These are phyloP conservation scores for Xylaria sp. DNA, from an alignment of 2,329 filamentous ascomycete species.

Conservation along the genomic window DNA sequence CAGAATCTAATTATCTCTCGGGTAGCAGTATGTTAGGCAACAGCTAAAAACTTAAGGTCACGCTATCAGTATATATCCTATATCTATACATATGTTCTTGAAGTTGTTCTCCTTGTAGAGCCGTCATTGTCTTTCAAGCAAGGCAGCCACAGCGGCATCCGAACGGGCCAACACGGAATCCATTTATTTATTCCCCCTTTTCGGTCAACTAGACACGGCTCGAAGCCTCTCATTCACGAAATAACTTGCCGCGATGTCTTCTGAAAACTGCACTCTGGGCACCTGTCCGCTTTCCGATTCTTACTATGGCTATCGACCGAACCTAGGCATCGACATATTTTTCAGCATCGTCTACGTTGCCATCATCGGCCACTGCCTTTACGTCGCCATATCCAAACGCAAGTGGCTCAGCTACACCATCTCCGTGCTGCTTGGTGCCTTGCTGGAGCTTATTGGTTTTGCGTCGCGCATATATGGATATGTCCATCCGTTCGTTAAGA, in stretches of 20 bases:
- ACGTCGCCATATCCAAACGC: slow-evolving; percentile 15
- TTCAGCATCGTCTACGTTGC: slow-evolving; percentile 32
- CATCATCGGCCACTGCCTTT: slow-evolving; percentile 21
- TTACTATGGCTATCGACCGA: slow-evolving; percentile 38
- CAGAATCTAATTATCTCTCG: background rate
- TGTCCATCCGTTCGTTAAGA: slow-evolving; percentile 25
- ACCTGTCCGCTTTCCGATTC: slow-evolving; percentile 31
- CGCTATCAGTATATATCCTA: background rate
- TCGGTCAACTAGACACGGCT: background rate
- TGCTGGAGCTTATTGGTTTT: slow-evolving; percentile 34
- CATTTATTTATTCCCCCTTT: background rate
- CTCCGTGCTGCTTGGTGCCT: slow-evolving; percentile 25
- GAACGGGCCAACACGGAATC: background rate
- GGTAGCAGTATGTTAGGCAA: background rate
- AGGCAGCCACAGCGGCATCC: background rate
- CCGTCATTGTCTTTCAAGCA: background rate
- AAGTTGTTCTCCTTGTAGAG: background rate
- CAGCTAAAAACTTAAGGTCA: background rate
- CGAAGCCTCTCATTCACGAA: background rate
- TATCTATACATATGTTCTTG: background rate
- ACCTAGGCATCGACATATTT: slow-evolving; percentile 37
- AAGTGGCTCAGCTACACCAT: slow-evolving; percentile 34
- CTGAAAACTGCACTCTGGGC: slow-evolving; percentile 27
- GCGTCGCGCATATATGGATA: slow-evolving; percentile 29
- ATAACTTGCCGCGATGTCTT: background rate